A percentile compares a stretch with the other conserved stretches of the same genome.
Evolutionary conservation across 768 basidiomycete species (phyloP).

Genomic region (Baorangia bicolor): DNA sequence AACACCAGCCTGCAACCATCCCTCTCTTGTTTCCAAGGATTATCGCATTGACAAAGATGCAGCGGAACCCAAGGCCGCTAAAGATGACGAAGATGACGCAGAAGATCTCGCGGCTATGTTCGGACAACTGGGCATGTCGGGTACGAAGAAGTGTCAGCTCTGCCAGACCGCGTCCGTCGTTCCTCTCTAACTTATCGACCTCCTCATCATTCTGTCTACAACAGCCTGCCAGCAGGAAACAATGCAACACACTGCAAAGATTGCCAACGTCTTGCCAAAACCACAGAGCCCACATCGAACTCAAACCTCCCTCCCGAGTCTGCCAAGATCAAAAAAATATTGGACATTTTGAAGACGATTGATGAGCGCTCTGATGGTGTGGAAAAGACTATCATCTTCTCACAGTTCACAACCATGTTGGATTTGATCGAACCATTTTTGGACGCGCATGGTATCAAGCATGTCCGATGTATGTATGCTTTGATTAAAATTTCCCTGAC

Average conservation of each 20-base stretch:
- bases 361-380: constrained; percentile 51
- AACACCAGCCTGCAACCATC: constrained; percentile 82
- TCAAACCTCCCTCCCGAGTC: constrained; percentile 60
- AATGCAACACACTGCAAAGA: constrained; percentile 51
- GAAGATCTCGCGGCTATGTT: constrained; percentile 80
- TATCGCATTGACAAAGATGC: constrained; percentile 74
- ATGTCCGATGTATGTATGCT: constrained; percentile 75
- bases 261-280: constrained; percentile 54
- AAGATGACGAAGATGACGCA: constrained; percentile 52
- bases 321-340: constrained; percentile 83
- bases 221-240: constrained; percentile 15
- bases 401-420: constrained; percentile 88
- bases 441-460: constrained; percentile 60
- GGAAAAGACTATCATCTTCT: constrained; percentile 97
- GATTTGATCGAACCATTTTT: constrained; percentile 87
- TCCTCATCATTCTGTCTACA: not conserved
- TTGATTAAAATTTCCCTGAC: not conserved
- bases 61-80: constrained; percentile 59
- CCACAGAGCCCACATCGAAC: constrained; percentile 36
- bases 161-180: constrained; percentile 68
- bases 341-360: constrained; percentile 69
- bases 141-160: constrained; percentile 68
- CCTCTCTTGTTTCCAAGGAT: constrained; percentile 75
- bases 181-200: not conserved
- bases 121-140: constrained; percentile 60